Conservation (phyloP, 1,139 yeast genomes). For the Candida sp. region DNA sequence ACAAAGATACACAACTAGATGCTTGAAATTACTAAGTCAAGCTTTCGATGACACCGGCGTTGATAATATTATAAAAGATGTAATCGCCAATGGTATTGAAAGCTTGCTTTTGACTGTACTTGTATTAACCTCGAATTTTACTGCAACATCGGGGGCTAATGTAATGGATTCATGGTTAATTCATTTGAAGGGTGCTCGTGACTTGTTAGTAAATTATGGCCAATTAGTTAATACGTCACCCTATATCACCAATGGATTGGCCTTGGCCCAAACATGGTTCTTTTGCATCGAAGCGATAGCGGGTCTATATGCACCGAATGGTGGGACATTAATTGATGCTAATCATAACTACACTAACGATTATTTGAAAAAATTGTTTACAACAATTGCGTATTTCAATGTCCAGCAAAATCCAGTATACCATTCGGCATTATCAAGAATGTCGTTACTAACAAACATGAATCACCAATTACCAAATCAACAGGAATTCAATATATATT, state of each 20-base stretch:
- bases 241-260: constrained; percentile 32
- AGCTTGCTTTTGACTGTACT: constrained; percentile 35
- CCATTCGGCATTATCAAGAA: constrained; percentile 28
- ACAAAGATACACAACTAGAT: constrained; percentile 27
- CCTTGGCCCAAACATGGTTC: constrained; percentile 44
- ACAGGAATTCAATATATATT: constrained; percentile 28
- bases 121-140: constrained; percentile 33
- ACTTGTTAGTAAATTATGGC: constrained; percentile 31
- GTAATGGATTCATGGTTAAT: constrained; percentile 33
- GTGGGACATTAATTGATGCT: constrained; percentile 24
- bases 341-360: constrained; percentile 6
- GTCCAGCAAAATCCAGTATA: constrained; percentile 22
- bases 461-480: constrained; percentile 10
- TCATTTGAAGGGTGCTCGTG: constrained; percentile 40
- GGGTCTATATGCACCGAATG: constrained; percentile 25
- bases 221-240: constrained; percentile 11
- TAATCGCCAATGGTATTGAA: constrained; percentile 30
- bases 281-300: constrained; percentile 41
- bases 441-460: constrained; percentile 22
- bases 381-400: constrained; percentile 27
- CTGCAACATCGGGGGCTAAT: constrained; percentile 23
- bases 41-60: constrained; percentile 23
- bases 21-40: constrained; percentile 28
- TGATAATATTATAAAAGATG: constrained; percentile 12
- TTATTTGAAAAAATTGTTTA: constrained; percentile 7